A percentile compares a stretch with the other conserved stretches of the same genome.
These are phyloP conservation scores for Lasiosphaeria hispida DNA, from an alignment of 495 filamentous ascomycete species.

Conservation along the genomic window DNA sequence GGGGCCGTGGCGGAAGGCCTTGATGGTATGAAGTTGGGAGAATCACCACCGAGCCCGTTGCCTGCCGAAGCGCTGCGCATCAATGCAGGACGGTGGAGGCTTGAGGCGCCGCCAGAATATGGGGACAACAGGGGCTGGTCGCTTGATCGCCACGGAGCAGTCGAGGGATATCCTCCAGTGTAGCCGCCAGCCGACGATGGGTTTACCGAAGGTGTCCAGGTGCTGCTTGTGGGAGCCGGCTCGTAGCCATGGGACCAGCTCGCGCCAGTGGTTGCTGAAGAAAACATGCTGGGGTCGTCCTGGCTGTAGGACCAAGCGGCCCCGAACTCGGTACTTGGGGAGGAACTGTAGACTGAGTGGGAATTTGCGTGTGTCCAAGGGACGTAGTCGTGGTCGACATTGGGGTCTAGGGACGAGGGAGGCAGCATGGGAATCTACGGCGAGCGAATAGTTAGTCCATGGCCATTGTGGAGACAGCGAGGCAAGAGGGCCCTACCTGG, in stretches of 20 bases:
- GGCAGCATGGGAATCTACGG: too few species aligned
- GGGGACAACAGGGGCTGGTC: neutral
- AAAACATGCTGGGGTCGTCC: neutral
- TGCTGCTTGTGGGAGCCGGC: neutral
- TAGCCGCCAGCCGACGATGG: neutral
- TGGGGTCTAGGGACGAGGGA: too few species aligned
- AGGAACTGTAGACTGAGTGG: neutral
- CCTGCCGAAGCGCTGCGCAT: too few species aligned
- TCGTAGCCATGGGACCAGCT: neutral
- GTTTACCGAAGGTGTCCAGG: slow-evolving; percentile 2
- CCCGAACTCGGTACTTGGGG: neutral
- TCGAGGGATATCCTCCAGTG: too few species aligned
- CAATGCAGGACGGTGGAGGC: neutral
- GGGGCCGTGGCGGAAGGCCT: too few species aligned
- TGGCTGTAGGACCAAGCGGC: neutral
- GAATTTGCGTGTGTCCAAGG: neutral
- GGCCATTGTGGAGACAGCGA: too few species aligned
- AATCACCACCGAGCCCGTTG: too few species aligned
- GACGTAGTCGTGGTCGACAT: too few species aligned
- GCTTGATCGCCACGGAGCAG: neutral
- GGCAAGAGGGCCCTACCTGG: too few species aligned
- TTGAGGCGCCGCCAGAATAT: neutral
- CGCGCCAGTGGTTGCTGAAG: neutral
- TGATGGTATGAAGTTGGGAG: too few species aligned
- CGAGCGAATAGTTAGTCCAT: too few species aligned